Evolutionary conservation across 495 filamentous ascomycete species (phyloP), one percentile per base, ranked within the genome.

Genomic region (Hypoxylon perforatum): DNA sequence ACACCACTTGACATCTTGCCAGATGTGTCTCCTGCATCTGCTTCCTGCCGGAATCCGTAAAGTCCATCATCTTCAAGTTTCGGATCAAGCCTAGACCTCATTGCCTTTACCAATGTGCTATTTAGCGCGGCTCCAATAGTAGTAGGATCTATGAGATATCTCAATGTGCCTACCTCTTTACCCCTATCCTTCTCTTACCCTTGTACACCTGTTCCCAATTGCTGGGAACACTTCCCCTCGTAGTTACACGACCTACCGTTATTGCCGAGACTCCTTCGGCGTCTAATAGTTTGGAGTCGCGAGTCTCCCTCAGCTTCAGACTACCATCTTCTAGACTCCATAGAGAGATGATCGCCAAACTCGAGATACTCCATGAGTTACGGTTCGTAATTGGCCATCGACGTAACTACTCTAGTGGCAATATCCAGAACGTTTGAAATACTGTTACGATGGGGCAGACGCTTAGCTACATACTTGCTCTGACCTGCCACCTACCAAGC

Each of bases 61-160:
- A 30, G 42, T 52, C 50, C 42, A 51, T 49, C 57, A 61, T 57
- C 57, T 61, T 57, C 45, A 53, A 55, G 46, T 64, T 57, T 63
- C 56, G 56, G 61, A 57, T 65, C 56, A 50, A 64, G 57, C 66
- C 66, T 61, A 69, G 61, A 54, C 41, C 50, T 62, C 11, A n/a
- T 65, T 14, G 35, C 21, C 50, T 42, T 63, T 62, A 44, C 21
- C 41, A 54, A 52, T 33, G 22, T 9, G 56, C 60, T 63, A 9
- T 54, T 23, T 69, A 64, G 65, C 60, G 65, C 60, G 60, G 60
- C 65, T 64, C 38, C 41, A 57, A 59, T 50, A 28, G 19, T 59
- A 55, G 51, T 36, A n/a, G 25, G 28, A 44, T 25, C 33, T 41
- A 41, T 57, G 38, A 28, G 25, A 28, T 28, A 28, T 7, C 30